These are phyloP conservation scores for Neurospora sp. DNA, from an alignment of 2,329 filamentous ascomycete genomes.

Conservation along the genomic window DNA sequence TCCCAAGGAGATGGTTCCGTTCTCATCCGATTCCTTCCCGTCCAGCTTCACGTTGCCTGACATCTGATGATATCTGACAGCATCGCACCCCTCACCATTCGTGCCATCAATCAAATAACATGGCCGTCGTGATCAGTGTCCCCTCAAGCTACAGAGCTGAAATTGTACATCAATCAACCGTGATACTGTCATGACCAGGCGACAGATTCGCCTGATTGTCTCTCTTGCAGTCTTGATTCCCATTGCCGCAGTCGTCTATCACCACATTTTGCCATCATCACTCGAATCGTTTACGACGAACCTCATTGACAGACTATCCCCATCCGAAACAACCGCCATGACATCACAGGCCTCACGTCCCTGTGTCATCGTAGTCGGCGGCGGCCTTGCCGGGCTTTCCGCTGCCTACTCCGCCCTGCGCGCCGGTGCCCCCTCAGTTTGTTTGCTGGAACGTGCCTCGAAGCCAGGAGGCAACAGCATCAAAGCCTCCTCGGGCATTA, in stretches of 20 bases:
- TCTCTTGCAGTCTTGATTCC: slow-evolving; percentile 14
- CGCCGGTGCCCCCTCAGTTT: slow-evolving; percentile 37
- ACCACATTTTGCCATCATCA: slow-evolving; percentile 5
- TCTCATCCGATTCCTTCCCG: neutral
- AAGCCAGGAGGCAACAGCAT: slow-evolving; percentile 57
- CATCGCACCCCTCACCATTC: neutral
- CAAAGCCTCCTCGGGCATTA: slow-evolving; percentile 58
- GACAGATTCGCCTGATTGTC: slow-evolving; percentile 1
- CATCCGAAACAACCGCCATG: slow-evolving; percentile 2
- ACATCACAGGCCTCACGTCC: slow-evolving; percentile 1
- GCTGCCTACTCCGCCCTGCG: slow-evolving; percentile 47
- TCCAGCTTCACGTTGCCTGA: neutral
- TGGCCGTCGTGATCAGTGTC: neutral
- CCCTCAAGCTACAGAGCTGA: neutral
- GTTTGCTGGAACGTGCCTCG: slow-evolving; percentile 46
- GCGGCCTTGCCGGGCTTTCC: slow-evolving; percentile 52
- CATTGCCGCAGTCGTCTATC: slow-evolving; percentile 14
- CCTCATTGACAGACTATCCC: neutral
- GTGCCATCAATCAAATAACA: neutral
- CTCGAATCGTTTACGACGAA: neutral
- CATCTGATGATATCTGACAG: neutral
- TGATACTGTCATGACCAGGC: neutral
- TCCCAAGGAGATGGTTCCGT: neutral
- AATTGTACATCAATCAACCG: neutral
- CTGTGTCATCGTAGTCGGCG: slow-evolving; percentile 50